Percentiles rank a stretch among this genome's conserved stretches.
phyloP scores from a whole-genome alignment of 768 basidiomycete genomes.

The Tylopilus sp. region DNA sequence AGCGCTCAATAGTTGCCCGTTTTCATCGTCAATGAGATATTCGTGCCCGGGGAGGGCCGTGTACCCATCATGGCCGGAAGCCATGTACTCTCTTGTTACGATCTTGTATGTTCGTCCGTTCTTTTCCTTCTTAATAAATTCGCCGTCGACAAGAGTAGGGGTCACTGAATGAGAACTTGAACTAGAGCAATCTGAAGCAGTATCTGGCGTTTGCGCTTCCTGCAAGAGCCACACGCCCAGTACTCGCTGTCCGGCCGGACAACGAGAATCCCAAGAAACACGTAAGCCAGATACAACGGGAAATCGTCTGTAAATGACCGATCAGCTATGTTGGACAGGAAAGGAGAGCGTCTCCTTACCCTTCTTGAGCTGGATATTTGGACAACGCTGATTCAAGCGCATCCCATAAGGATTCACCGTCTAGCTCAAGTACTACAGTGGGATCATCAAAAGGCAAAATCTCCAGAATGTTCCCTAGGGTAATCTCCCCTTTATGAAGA shows the following conservation, averaged over 20 bases:
- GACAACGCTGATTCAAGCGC: conserved; percentile 68
- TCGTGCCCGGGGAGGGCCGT: conserved; percentile 57
- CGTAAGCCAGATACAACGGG: conserved; percentile 82
- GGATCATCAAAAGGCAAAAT: conserved; percentile 90
- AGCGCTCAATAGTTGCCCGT: conserved; percentile 71
- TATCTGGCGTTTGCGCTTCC: conserved; percentile 27
- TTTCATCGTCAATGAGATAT: conserved; percentile 80
- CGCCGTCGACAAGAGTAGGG: conserved; percentile 42
- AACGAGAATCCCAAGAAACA: conserved; percentile 83
- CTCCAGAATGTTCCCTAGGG: conserved; percentile 83
- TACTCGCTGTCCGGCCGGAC: conserved; percentile 67
- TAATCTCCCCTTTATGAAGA: conserved; percentile 55
- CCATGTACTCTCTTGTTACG: conserved; percentile 86
- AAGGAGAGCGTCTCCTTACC: conserved; percentile 42
- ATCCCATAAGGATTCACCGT: conserved; percentile 77
- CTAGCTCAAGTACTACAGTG: conserved; percentile 73
- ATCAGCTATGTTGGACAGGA: background rate
- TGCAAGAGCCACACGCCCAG: conserved; percentile 64
- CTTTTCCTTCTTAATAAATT: conserved; percentile 50
- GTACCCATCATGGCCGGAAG: conserved; percentile 82
- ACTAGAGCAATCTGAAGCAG: conserved; percentile 20
- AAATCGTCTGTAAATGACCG: conserved; percentile 59
- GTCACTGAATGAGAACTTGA: conserved; percentile 22
- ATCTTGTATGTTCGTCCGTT: conserved; percentile 67
- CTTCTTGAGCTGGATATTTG: conserved; percentile 89